These are phyloP conservation scores for Hymenoscyphus linearis DNA, from an alignment of 2,329 filamentous ascomycete genomes.

Conservation along the genomic window DNA sequence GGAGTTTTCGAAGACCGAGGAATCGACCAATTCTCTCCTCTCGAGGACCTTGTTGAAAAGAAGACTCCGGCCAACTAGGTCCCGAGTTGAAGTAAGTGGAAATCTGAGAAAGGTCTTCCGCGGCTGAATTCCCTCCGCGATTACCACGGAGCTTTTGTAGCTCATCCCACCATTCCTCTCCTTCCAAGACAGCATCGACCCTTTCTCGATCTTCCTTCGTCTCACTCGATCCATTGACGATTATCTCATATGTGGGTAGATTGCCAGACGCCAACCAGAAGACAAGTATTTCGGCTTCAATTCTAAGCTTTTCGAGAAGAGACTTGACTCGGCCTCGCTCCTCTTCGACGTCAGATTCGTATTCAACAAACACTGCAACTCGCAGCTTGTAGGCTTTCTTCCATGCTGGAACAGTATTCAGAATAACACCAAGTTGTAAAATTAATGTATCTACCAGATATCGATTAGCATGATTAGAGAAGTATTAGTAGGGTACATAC, in stretches of 20 bases:
- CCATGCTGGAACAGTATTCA: slow-evolving; percentile 78
- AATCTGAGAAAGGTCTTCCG: slow-evolving; percentile 41
- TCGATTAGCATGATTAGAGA: neutral
- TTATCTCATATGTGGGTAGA: slow-evolving; percentile 67
- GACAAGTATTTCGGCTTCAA: slow-evolving; percentile 72
- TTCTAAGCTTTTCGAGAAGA: slow-evolving; percentile 73
- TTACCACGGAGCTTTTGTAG: slow-evolving; percentile 51
- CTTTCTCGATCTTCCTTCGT: slow-evolving; percentile 51
- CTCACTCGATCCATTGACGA: slow-evolving; percentile 64
- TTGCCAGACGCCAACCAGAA: slow-evolving; percentile 75
- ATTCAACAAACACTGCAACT: slow-evolving; percentile 84
- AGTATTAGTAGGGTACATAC: slow-evolving; percentile 40
- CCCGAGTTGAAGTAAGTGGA: slow-evolving; percentile 38
- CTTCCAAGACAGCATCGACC: slow-evolving; percentile 61
- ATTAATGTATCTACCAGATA: slow-evolving; percentile 61
- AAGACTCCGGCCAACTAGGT: slow-evolving; percentile 46
- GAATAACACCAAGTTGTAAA: slow-evolving; percentile 76
- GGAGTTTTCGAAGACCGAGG: slow-evolving; percentile 55
- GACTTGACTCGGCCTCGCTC: slow-evolving; percentile 67
- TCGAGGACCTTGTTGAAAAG: slow-evolving; percentile 45
- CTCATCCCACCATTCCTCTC: slow-evolving; percentile 80
- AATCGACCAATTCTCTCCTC: slow-evolving; percentile 41
- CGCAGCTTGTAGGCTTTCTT: slow-evolving; percentile 66
- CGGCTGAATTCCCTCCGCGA: slow-evolving; percentile 29
- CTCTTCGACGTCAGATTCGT: slow-evolving; percentile 76